Percentiles rank a stretch among this genome's conserved stretches.
These are phyloP conservation scores for Chrysochromulina tobinii DNA, from an alignment of 78 protist genomes.

Conservation along the genomic window DNA sequence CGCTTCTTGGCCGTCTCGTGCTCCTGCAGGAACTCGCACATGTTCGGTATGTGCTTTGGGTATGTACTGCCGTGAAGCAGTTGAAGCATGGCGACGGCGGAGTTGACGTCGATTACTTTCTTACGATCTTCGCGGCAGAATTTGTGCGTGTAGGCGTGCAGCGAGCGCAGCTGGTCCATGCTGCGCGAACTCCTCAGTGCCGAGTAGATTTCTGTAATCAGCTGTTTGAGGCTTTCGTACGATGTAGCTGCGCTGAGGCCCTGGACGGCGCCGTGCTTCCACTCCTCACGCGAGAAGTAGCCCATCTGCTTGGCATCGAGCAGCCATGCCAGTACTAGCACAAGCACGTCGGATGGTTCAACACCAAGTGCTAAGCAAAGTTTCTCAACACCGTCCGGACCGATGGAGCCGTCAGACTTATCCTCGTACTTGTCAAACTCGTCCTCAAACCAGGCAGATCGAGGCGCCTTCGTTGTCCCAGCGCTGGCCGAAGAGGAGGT, in stretches of 20 bases:
- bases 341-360: background rate
- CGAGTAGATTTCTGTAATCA: background rate
- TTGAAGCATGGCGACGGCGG: background rate
- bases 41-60: background rate
- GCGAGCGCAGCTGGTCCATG: background rate
- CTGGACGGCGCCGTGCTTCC: background rate
- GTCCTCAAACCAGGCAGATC: no score
- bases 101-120: background rate
- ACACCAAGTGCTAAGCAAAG: background rate
- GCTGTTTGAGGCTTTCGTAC: background rate
- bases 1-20: background rate
- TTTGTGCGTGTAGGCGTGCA: background rate
- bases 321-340: background rate
- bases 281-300: background rate
- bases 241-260: background rate
- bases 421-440: constrained; percentile 5
- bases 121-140: background rate
- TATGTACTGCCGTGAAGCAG: background rate
- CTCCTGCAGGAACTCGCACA: background rate
- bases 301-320: background rate
- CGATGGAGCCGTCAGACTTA: background rate
- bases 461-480: no score
- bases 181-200: background rate
- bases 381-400: constrained; percentile 6
- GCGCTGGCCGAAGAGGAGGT: no score